Base-by-base conservation (phyloP, 768 basidiomycete genomes). In the Suillus weaverae region DNA sequence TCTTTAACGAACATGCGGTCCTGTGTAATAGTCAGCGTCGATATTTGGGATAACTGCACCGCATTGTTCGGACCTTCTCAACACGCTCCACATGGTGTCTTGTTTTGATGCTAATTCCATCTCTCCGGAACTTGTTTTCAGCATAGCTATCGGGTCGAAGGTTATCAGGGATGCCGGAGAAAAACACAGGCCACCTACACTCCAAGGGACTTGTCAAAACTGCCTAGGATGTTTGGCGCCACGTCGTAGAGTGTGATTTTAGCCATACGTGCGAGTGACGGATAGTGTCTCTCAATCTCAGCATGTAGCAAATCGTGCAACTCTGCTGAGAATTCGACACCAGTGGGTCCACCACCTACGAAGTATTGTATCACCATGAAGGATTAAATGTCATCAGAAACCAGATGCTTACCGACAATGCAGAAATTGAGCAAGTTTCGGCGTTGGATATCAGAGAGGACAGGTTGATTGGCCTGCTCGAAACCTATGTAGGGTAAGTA, bases 391-490 rank as follows among this genome's bases (percentile, higher is more conserved):
- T 53, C 35, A 60, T 33, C n/a, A 39, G 64, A 22, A 20, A 67
- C 59, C n/a, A 5, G 6, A 2, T 44, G 75, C 85, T 70, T 76
- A 78, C 94, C 95, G 55, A 95, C 93, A 56, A 96, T 86, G 66
- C 92, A 94, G 71, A 96, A 96, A 67, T 92, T 89, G 30, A 96
- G 84, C 14, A 96, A 77, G 65, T 89, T 87, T 62, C 87, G 80
- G 57, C 91, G 85, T 68, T 96, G 87, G 44, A 84, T 77, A 64
- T 94, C 93, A 1, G 90, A 86, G 16, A 93, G 78, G 2, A 83
- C 87, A 0, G 94, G 94, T 68, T 93, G 89, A 69, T 88, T 89
- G 3, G 94, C 94, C 70, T 93, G 90, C 71, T 95, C 94, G 64
- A 96, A 93, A 72, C 89, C 89, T 86, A 66, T 0, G 44, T 2